phyloP scores from a whole-genome alignment of 176 grass and related monocot genomes.

The Carex littledalei region DNA sequence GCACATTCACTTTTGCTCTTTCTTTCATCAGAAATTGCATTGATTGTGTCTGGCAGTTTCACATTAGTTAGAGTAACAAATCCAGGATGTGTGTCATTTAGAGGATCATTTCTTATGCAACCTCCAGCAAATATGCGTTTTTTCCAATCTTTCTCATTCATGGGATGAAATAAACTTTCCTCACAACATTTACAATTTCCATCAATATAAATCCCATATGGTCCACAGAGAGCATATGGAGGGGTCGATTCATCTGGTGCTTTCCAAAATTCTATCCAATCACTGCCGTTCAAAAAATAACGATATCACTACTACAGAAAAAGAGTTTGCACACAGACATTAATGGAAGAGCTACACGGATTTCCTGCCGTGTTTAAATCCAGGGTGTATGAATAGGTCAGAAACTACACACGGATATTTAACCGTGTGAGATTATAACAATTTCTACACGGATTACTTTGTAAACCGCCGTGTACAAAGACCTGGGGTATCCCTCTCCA shows the following conservation, averaged over 20 bases:
- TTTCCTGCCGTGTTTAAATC: no score
- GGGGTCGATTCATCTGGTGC: background rate
- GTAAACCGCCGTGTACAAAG: no score
- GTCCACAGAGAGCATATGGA: background rate
- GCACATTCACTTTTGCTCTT: background rate
- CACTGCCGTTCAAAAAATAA: background rate
- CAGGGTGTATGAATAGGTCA: no score
- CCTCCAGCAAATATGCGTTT: background rate
- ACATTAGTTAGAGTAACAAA: background rate
- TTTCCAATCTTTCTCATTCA: background rate
- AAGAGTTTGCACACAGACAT: no score
- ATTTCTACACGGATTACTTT: no score
- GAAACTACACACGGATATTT: no score
- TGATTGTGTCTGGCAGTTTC: slow-evolving; percentile 9
- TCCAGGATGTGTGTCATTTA: background rate
- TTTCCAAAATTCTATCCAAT: slow-evolving; percentile 1
- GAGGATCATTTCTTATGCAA: background rate
- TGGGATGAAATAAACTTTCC: background rate
- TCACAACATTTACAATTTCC: background rate
- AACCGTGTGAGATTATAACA: no score
- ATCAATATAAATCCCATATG: background rate
- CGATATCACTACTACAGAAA: no score
- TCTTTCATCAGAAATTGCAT: background rate
- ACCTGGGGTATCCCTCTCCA: no score
- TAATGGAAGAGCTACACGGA: no score